Conservation (phyloP, 108 stramenopile genomes). For the Skeletonema tropicum region DNA sequence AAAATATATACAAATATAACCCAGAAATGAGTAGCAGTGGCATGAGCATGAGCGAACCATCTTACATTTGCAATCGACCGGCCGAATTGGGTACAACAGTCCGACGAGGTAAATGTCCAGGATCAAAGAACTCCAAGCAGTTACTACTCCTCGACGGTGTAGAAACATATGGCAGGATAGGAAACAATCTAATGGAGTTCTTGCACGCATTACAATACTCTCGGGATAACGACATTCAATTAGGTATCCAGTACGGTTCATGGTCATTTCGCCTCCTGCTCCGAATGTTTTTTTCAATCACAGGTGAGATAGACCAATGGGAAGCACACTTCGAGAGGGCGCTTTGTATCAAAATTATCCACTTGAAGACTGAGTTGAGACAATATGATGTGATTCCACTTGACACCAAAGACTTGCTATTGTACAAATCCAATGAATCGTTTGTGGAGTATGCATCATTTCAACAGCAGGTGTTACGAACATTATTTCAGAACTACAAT, state of each 20-base stretch:
- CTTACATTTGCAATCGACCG: conserved; percentile 7
- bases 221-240: conserved; percentile 17
- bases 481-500: conserved; percentile 40
- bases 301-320: conserved; percentile 4
- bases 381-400: neutral
- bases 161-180: conserved; percentile 13
- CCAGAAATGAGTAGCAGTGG: neutral
- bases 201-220: conserved; percentile 17
- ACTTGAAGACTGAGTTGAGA: neutral
- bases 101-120: neutral
- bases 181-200: conserved; percentile 29
- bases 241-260: conserved; percentile 16
- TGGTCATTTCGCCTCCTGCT: conserved; percentile 17
- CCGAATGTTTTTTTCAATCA: conserved; percentile 11
- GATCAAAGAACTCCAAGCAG: neutral
- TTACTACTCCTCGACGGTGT: conserved; percentile 13
- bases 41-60: neutral
- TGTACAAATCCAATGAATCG: neutral
- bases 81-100: conserved; percentile 12
- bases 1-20: neutral
- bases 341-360: conserved; percentile 20
- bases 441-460: neutral
- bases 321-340: neutral
- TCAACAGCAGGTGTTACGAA: neutral
- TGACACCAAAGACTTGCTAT: conserved; percentile 21